A percentile compares a stretch with the other conserved stretches of the same genome.
Conservation (phyloP, 129 eudicot genomes). For the Kitagawia praeruptora region DNA sequence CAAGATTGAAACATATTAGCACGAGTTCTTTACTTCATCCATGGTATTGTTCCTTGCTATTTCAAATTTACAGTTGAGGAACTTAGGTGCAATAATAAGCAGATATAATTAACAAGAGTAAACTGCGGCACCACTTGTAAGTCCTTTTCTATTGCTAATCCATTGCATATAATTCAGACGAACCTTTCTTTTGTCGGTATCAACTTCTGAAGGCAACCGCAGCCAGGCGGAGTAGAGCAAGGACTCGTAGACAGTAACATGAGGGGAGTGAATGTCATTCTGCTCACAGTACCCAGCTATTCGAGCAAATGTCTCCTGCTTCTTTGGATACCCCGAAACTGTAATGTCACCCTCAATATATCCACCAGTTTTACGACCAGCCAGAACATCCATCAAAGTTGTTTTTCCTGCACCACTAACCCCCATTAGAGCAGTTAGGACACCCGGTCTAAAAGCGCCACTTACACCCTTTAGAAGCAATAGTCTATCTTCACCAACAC, state of each 20-base stretch:
- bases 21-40: background rate
- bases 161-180: background rate
- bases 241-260: conserved; percentile 74
- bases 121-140: too few species aligned
- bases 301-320: conserved; percentile 73
- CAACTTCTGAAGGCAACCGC: conserved; percentile 57
- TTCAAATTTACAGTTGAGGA: too few species aligned
- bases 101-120: background rate
- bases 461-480: conserved; percentile 58
- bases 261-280: conserved; percentile 73
- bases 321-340: conserved; percentile 71
- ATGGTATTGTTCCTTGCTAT: background rate
- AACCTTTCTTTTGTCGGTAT: conserved; percentile 45
- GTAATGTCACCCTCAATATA: conserved; percentile 51
- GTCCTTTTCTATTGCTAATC: too few species aligned
- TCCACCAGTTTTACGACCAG: conserved; percentile 87
- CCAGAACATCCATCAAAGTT: conserved; percentile 76
- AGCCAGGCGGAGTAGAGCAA: conserved; percentile 73
- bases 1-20: background rate
- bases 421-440: conserved; percentile 83
- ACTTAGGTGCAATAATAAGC: too few species aligned
- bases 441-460: conserved; percentile 83
- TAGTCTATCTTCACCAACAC: conserved; percentile 44
- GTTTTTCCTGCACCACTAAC: conserved; percentile 94
- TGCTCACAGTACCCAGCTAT: conserved; percentile 86